Percentiles rank a stretch among this genome's conserved stretches.
These are phyloP conservation scores for Kazachstania taianensis DNA, from an alignment of 805 yeast genomes.

Conservation along the genomic window DNA sequence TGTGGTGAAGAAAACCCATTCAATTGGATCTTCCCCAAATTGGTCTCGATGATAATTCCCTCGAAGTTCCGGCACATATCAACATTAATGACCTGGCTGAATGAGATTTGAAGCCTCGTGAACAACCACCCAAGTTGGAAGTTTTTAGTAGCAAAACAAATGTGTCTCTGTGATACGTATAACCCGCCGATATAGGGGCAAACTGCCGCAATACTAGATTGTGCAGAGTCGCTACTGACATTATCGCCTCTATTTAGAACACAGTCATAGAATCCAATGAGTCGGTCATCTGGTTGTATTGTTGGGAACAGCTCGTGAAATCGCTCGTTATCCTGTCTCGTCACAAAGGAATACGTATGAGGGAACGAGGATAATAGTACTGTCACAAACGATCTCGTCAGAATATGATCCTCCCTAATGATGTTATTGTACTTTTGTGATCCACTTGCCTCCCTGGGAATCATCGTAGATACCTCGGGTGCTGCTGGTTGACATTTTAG, in stretches of 20 bases:
- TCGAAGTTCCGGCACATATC: conserved; percentile 60
- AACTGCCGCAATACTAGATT: neutral
- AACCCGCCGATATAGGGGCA: conserved; percentile 80
- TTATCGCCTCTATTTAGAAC: conserved; percentile 65
- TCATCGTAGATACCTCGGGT: too few species aligned
- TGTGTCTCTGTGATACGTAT: conserved; percentile 63
- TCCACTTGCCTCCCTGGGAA: too few species aligned
- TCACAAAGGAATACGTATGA: conserved; percentile 35
- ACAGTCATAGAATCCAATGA: conserved; percentile 82
- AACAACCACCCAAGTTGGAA: conserved; percentile 73
- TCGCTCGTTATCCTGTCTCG: conserved; percentile 51
- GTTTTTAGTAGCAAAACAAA: conserved; percentile 68
- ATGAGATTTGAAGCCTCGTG: conserved; percentile 59
- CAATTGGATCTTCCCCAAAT: conserved; percentile 57
- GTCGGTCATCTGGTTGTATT: conserved; percentile 40
- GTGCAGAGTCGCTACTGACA: neutral
- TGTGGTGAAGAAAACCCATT: conserved; percentile 50
- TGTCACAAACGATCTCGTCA: conserved; percentile 1
- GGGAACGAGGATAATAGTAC: conserved; percentile 2
- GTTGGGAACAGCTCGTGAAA: conserved; percentile 68
- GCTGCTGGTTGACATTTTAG: too few species aligned
- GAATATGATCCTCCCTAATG: too few species aligned
- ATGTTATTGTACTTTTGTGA: too few species aligned
- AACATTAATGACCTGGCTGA: conserved; percentile 47
- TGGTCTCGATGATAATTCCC: conserved; percentile 67